Conservation (phyloP, 73 alveolate genomes). For the Paramecium primaurelia region DNA sequence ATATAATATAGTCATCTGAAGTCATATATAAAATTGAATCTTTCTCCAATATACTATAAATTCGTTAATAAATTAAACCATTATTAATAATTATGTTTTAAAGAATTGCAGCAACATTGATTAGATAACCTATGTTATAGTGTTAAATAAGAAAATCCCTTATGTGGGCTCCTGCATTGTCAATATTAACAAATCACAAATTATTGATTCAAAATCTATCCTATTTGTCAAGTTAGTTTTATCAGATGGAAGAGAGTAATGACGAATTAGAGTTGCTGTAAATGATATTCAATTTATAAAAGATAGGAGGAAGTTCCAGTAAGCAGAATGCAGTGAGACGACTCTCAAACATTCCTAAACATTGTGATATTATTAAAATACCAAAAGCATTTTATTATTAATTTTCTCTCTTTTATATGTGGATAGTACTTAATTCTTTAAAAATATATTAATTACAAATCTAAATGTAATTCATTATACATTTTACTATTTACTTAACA, state of each 20-base stretch:
- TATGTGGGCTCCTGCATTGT: background rate
- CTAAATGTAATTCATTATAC: background rate
- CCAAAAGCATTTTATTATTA: background rate
- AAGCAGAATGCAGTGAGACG: background rate
- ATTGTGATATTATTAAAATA: background rate
- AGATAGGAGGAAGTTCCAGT: slow-evolving; percentile 9
- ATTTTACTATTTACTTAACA: background rate
- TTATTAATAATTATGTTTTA: background rate
- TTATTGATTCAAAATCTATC: background rate
- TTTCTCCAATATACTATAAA: background rate
- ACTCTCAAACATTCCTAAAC: background rate
- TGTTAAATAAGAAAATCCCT: background rate
- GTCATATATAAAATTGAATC: no score
- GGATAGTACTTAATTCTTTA: background rate
- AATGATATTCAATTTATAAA: background rate
- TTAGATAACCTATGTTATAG: background rate
- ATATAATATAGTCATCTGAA: no score
- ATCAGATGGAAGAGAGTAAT: background rate
- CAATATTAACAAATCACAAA: background rate
- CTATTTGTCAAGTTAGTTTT: background rate
- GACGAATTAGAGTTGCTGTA: background rate
- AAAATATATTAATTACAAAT: background rate
- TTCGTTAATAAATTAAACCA: background rate
- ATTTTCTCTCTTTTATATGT: background rate
- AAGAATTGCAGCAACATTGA: background rate